Conservation (phyloP, 768 basidiomycete species). For the Boletus tylopilopsis region DNA sequence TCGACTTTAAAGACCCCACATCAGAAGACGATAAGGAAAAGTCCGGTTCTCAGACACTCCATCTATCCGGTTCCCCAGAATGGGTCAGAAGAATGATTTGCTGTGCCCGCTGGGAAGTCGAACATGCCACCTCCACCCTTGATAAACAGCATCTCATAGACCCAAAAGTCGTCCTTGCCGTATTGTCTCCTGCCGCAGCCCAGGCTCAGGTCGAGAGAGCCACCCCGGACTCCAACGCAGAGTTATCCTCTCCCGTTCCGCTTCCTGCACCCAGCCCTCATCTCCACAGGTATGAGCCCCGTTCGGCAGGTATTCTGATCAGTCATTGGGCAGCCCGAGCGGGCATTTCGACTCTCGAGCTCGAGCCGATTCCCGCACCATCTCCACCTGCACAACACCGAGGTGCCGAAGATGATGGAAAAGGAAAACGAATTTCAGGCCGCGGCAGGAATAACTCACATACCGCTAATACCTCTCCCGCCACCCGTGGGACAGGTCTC, state of each 20-base stretch:
- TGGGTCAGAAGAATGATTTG: slow-evolving; percentile 85
- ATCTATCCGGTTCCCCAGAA: slow-evolving; percentile 55
- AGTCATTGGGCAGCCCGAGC: slow-evolving; percentile 65
- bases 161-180: slow-evolving; percentile 61
- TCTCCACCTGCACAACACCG: slow-evolving; percentile 19
- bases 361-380: slow-evolving; percentile 34
- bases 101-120: slow-evolving; percentile 73
- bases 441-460: slow-evolving; percentile 31
- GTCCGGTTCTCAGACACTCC: slow-evolving; percentile 19
- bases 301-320: slow-evolving; percentile 61
- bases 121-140: slow-evolving; percentile 42
- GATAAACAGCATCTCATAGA: slow-evolving; percentile 20
- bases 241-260: slow-evolving; percentile 52
- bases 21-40: slow-evolving; percentile 24
- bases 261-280: slow-evolving; percentile 58
- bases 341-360: slow-evolving; percentile 52
- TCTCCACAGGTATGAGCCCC: slow-evolving; percentile 57
- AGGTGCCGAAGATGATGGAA: slow-evolving; percentile 33
- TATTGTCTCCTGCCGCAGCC: slow-evolving; percentile 36
- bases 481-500: slow-evolving; percentile 37
- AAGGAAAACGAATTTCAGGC: slow-evolving; percentile 23
- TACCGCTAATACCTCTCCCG: slow-evolving; percentile 11
- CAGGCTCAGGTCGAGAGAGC: slow-evolving; percentile 26
- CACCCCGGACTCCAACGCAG: slow-evolving; percentile 15
- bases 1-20: slow-evolving; percentile 45